phyloP scores from a whole-genome alignment of 2,329 filamentous ascomycete genomes.

The Ceratocystis ficicola region DNA sequence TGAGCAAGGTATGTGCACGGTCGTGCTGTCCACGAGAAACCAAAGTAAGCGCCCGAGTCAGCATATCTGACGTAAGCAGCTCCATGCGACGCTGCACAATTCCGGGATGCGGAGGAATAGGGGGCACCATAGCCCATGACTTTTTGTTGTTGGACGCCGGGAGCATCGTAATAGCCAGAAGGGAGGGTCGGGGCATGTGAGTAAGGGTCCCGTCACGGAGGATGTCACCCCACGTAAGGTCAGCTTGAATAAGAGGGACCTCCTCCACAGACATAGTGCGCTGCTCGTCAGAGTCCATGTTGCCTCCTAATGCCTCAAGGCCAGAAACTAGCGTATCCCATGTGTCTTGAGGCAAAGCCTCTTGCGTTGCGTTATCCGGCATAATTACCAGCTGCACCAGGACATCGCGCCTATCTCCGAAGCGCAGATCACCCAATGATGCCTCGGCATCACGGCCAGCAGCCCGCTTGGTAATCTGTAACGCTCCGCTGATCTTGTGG shows the following conservation, averaged over 20 bases:
- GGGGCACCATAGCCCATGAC: conserved; percentile 54
- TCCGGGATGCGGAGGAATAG: conserved; percentile 87
- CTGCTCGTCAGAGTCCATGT: conserved; percentile 74
- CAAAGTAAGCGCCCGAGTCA: conserved; percentile 79
- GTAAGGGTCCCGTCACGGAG: conserved; percentile 75
- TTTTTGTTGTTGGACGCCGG: conserved; percentile 56
- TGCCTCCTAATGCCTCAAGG: conserved; percentile 80
- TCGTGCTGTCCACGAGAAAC: conserved; percentile 89
- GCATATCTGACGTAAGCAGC: conserved; percentile 92
- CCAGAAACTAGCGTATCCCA: conserved; percentile 98
- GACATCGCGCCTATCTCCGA: conserved; percentile 89
- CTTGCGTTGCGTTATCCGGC: conserved; percentile 69
- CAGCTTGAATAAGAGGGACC: conserved; percentile 86
- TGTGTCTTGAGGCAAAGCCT: conserved; percentile 79
- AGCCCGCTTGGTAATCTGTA: conserved; percentile 92
- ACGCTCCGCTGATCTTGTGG: conserved; percentile 91
- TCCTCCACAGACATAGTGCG: conserved; percentile 81
- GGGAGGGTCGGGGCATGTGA: conserved; percentile 76
- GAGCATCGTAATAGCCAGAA: conserved; percentile 91
- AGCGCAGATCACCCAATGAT: conserved; percentile 77
- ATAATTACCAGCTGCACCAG: conserved; percentile 87
- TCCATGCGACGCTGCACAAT: conserved; percentile 98
- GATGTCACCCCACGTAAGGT: conserved; percentile 86
- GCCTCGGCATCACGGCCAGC: conserved; percentile 91
- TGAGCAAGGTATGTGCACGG: conserved; percentile 78